These are phyloP conservation scores for Lecanicillium sp. DNA, from an alignment of 2,329 filamentous ascomycete species.

Conservation along the genomic window DNA sequence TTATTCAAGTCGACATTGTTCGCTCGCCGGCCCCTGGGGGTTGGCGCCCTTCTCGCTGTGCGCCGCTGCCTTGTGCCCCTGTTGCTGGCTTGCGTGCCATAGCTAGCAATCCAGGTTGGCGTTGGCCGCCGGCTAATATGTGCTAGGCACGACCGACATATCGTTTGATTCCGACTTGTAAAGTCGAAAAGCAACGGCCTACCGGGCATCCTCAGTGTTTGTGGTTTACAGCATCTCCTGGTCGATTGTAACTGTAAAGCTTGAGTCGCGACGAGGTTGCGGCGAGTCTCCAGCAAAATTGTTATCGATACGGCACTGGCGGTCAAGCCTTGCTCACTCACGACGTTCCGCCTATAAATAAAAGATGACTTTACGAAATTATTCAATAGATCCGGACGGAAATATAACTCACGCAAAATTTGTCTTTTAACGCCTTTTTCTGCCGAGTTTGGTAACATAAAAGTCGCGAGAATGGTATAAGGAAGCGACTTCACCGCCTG, in stretches of 20 bases:
- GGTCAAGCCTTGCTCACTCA: no score
- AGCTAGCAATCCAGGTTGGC: constrained; percentile 21
- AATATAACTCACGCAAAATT: no score
- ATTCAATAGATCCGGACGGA: no score
- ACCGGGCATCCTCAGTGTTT: constrained; percentile 10
- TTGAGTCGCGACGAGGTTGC: not conserved
- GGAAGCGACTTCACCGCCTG: constrained; percentile 29
- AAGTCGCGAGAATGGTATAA: no score
- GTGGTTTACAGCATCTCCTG: constrained; percentile 5
- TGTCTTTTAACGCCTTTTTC: no score
- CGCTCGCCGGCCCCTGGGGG: no score
- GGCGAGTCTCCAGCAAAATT: constrained; percentile 1
- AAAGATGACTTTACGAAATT: no score
- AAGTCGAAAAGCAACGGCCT: constrained; percentile 27
- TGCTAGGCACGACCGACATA: constrained; percentile 30
- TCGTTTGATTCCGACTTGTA: constrained; percentile 23
- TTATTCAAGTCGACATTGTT: not conserved
- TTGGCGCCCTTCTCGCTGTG: constrained; percentile 2
- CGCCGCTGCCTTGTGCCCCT: constrained; percentile 13
- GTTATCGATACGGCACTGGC: constrained; percentile 7
- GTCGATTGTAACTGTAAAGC: not conserved
- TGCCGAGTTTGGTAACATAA: no score
- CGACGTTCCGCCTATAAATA: no score
- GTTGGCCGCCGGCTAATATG: constrained; percentile 20
- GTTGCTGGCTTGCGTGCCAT: constrained; percentile 22